Base-by-base conservation (phyloP, 805 yeast genomes). In the Candida hungchunana region DNA sequence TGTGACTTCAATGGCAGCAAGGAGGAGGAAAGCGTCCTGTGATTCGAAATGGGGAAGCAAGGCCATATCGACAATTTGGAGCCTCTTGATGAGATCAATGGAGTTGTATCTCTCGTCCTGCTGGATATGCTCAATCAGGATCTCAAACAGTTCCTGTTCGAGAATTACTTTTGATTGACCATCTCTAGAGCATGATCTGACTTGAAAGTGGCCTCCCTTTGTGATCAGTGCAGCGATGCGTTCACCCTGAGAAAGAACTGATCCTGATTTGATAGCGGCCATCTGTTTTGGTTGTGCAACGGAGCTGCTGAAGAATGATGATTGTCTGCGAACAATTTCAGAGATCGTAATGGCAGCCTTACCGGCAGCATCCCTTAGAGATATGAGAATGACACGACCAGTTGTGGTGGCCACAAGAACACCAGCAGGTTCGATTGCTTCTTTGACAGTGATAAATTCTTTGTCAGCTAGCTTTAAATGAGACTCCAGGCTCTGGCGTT, bases 391-490 rank as follows among this genome's bases (percentile, higher is more conserved):
- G 28, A 81, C 74, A 41, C 89, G 66, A 17, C 86, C 86, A 42
- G 73, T 63, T 4, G 83, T 74, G 0, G 96, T 86, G 7, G 87
- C 73, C 7, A 82, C 51, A 0, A 81, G 66, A 5, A 86, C 64
- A 2, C 96, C 96, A 2, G 82, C 76, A 0, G 93, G 89, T 44
- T 79, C 86, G 9, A 81, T 67, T 41, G 73, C 73, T 36, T 76
- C 74, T 2, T 81, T 70, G 25, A 67, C 48, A 1, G 77, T 72
- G 13, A 87, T 63, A 20, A 56, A 53, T 53, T 89, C 97, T 12
- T 68, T 64, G 14, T 67, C 56, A 1, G 63, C 49, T 6, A 79
- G 60, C 27, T 64, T 68, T 16, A 79, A 48, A 3, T 58, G 48
- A 32, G 63, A 61, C 26, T 53, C 59, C 6, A 55, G 50, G 9